Base-by-base conservation (phyloP, 805 yeast genomes). In the Kuraishia borneana region DNA sequence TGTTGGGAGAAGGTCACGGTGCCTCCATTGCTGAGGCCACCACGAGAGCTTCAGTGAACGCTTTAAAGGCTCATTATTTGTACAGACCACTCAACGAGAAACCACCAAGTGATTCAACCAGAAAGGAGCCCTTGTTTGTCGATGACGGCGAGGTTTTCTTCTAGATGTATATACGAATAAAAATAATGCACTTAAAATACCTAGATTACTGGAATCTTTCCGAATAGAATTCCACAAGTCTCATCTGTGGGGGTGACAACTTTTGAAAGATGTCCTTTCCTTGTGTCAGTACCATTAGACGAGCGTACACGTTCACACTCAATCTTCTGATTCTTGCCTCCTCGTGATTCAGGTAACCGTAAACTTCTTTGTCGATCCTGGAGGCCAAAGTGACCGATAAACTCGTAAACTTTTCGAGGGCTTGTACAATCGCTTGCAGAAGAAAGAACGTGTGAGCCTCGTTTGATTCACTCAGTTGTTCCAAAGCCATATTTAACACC, bases 1-100 rank as follows among this genome's bases (percentile, higher is more conserved):
- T 84, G 57, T 65, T 92, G 36, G 96, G 96, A 34, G 96, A 92
- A 58, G 96, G 96, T 28, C 85, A 82, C 51, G 99, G 97, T 25
- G 66, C 94, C 5, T 82, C 94, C 20, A 63, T 92, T 47, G 73
- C 71, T 43, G 97, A 92, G 60, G 96, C 96, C 23, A 83, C 87
- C 59, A 81, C 85, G 27, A 75, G 95, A 56, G 92, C 96, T 23
- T 83, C 87, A 35, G 94, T 87, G 22, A 81, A 82, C 55, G 88
- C 96, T 22, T 72, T 92, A 53, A 78, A 85, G 67, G 74, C 83
- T 39, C 92, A 92, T 79, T 92, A 92, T 61, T 70, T 94, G 50
- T 92, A 92, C 58, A 75, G 81, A 42, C 97, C 97, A 12, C 56
- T 80, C 31, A 68, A 68, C 41, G 64, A 69, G 12, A 65, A 65